Evolutionary conservation across 202 grass and related monocot species (phyloP), one percentile per base, ranked within the genome.

Genomic region (Alloteropsis angusta): DNA sequence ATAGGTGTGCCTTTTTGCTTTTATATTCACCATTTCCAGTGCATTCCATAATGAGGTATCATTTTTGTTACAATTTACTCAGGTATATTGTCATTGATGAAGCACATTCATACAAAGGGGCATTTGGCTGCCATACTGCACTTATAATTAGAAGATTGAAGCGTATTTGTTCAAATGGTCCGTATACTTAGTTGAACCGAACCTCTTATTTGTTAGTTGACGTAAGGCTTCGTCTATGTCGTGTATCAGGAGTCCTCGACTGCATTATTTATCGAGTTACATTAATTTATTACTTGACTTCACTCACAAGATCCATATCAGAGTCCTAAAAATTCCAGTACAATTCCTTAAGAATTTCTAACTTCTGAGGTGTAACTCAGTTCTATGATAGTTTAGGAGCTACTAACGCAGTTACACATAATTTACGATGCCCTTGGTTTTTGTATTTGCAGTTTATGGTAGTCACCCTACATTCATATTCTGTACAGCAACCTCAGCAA

Each of bases 31-130:
- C 1, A 53, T 58, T 75, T 56, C 32, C 18, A 84, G 11, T 32
- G 11, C 22, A 34, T 74, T 72, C 23, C 62, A 70, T 68, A 77
- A 61, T 36, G 3, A 12, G 21, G 43, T 66, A 21, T 43, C 12
- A 34, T 65, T 89, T 69, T 15, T 74, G 37, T 11, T 6, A 17
- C 30, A 21, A 77, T 76, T 80, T 87, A 67, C 42, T 80, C 45
- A 98, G 95, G 89, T 98, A 94, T 85, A 85, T 98, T 77, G 87
- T 98, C 59, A 94, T 92, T 82, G 95, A 94, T 92, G 95, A 98
- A 92, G 84, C 95, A 68, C 95, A 98, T 94, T 81, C 83, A 77
- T 98, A 98, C 70, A 94, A 98, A 85, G 95, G 95, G 72, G 95
- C 89, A 82, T 94, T 98, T 94, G 95, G 95, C 58, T 94, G 91